These are phyloP conservation scores for Zasmidium angulare DNA, from an alignment of 2,329 filamentous ascomycete genomes.

Conservation along the genomic window DNA sequence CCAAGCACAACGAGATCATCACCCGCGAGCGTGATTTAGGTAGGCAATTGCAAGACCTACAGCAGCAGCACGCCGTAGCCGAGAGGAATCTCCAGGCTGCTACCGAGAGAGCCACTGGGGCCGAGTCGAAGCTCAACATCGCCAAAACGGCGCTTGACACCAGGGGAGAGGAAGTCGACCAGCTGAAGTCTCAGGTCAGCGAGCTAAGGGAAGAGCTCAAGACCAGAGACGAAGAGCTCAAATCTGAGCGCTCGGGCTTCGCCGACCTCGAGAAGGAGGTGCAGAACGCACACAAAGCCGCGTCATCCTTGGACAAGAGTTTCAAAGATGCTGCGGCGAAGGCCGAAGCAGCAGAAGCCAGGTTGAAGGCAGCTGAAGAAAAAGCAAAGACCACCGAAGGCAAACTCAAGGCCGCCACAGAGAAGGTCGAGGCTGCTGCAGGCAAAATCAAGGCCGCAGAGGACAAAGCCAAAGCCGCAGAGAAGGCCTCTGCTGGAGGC, in stretches of 20 bases:
- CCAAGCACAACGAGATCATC: constrained; percentile 28
- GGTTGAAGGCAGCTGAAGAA: constrained; percentile 13
- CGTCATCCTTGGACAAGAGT: constrained; percentile 10
- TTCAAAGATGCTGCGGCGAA: constrained; percentile 13
- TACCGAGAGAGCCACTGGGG: constrained; percentile 13
- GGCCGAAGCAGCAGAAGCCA: constrained; percentile 11
- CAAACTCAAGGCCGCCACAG: constrained; percentile 8
- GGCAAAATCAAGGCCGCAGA: constrained; percentile 12
- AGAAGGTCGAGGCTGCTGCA: constrained; percentile 5
- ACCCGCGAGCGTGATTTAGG: constrained; percentile 25
- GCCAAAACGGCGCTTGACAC: constrained; percentile 39
- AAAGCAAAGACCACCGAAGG: constrained; percentile 15
- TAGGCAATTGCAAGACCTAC: constrained; percentile 27
- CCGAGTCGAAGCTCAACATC: constrained; percentile 24
- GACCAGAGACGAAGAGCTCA: constrained; percentile 32
- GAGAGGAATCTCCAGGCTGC: constrained; percentile 17
- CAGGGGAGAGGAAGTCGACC: constrained; percentile 37
- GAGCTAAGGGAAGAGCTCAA: constrained; percentile 31
- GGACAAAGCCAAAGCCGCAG: constrained; percentile 6
- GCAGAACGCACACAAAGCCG: constrained; percentile 24
- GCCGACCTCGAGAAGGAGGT: constrained; percentile 33
- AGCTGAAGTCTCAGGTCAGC: constrained; percentile 22
- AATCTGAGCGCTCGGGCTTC: constrained; percentile 31
- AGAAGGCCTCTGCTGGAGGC: constrained; percentile 4
- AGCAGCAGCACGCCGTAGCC: constrained; percentile 18